phyloP scores from a whole-genome alignment of 768 basidiomycete genomes.

The Boletus rubescentipes region DNA sequence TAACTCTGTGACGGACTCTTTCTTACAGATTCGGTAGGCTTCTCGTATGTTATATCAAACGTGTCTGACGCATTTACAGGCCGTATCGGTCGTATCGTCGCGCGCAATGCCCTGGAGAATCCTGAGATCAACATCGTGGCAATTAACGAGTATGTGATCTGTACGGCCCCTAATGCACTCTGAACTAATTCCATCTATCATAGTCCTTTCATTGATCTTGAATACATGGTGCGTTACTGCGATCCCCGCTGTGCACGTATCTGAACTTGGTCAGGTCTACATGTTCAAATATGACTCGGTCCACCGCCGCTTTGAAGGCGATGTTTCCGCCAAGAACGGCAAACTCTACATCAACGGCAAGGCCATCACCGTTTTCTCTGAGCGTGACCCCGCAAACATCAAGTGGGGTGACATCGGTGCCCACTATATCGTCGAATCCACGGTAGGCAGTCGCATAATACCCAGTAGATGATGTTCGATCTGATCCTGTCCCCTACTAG shows the following conservation, averaged over 20 bases:
- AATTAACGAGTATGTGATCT: conserved; percentile 79
- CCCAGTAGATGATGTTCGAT: background rate
- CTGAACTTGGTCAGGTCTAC: conserved; percentile 63
- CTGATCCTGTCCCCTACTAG: conserved; percentile 32
- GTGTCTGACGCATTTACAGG: conserved; percentile 43
- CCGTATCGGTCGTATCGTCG: conserved; percentile 99
- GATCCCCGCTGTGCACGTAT: background rate
- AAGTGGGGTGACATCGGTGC: conserved; percentile 80
- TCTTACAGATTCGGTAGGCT: conserved; percentile 66
- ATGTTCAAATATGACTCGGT: conserved; percentile 99
- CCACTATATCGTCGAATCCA: conserved; percentile 95
- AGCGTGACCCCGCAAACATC: conserved; percentile 87
- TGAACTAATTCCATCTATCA: conserved; percentile 2
- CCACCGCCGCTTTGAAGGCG: conserved; percentile 89
- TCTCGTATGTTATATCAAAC: background rate
- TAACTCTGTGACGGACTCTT: conserved; percentile 11
- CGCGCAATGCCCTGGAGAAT: conserved; percentile 86
- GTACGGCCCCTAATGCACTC: background rate
- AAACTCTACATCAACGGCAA: conserved; percentile 88
- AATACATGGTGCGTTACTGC: conserved; percentile 78
- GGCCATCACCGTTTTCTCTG: conserved; percentile 72
- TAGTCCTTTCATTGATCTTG: conserved; percentile 95
- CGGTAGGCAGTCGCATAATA: conserved; percentile 49
- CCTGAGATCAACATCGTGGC: conserved; percentile 84
- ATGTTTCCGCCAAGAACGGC: conserved; percentile 77